Percentiles rank a stretch among this genome's conserved stretches.
phyloP scores from a whole-genome alignment of 768 basidiomycete genomes.

The Leccinellum luteum region DNA sequence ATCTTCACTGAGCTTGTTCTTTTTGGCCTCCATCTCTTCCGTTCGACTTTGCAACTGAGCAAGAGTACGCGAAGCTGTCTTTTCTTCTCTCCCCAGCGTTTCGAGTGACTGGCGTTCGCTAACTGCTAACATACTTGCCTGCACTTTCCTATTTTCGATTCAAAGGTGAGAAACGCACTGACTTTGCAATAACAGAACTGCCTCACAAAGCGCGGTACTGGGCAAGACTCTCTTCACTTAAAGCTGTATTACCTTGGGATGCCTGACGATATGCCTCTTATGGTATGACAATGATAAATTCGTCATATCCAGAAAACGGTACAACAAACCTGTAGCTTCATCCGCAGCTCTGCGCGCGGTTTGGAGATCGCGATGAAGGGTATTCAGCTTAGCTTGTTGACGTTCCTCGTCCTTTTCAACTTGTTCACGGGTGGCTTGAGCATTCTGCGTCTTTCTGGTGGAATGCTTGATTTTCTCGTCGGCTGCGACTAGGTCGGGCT shows the following conservation, averaged over 20 bases:
- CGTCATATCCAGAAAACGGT: neutral
- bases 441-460: slow-evolving; percentile 72
- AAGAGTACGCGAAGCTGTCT: slow-evolving; percentile 63
- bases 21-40: slow-evolving; percentile 59
- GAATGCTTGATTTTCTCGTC: slow-evolving; percentile 90
- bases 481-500: slow-evolving; percentile 77
- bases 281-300: slow-evolving; percentile 7
- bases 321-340: slow-evolving; percentile 67
- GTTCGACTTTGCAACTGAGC: slow-evolving; percentile 67
- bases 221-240: slow-evolving; percentile 80
- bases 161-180: slow-evolving; percentile 2
- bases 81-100: slow-evolving; percentile 77
- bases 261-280: slow-evolving; percentile 73
- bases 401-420: slow-evolving; percentile 58
- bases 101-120: slow-evolving; percentile 87
- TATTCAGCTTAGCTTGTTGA: slow-evolving; percentile 50
- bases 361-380: slow-evolving; percentile 62
- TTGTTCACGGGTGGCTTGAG: slow-evolving; percentile 58
- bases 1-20: slow-evolving; percentile 56
- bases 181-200: neutral
- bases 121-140: slow-evolving; percentile 75
- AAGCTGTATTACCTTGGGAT: slow-evolving; percentile 69
- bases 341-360: slow-evolving; percentile 68
- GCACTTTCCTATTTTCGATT: slow-evolving; percentile 58
- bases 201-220: slow-evolving; percentile 56